Conservation (phyloP, 306 rosid genomes). For the Fragaria vesca region DNA sequence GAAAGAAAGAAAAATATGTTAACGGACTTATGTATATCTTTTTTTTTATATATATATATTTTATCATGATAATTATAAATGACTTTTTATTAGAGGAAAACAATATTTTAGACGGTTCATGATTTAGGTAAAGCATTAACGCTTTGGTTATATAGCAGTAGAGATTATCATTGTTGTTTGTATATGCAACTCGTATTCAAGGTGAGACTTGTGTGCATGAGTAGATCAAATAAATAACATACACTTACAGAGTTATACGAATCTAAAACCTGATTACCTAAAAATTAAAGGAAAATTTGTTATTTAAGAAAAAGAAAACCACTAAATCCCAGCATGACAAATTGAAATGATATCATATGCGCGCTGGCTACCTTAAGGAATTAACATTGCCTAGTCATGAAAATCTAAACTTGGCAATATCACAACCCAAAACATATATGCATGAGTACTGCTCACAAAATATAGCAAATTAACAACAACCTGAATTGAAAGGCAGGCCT, state of each 20-base stretch:
- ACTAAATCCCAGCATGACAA: neutral
- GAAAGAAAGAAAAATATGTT: no score
- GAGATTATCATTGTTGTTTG: no score
- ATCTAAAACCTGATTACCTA: neutral
- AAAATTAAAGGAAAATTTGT: neutral
- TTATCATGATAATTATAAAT: no score
- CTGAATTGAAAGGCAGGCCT: conserved; percentile 55
- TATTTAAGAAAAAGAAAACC: neutral
- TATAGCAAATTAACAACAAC: conserved; percentile 12
- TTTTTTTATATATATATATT: no score
- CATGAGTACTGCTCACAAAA: neutral
- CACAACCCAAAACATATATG: neutral
- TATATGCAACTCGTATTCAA: no score
- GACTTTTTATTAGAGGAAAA: no score
- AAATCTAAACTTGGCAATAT: conserved; percentile 4
- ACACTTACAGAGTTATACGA: neutral
- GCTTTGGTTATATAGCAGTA: no score
- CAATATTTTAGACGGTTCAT: no score
- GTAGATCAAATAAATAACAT: neutral
- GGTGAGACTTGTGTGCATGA: no score
- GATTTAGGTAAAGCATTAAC: no score
- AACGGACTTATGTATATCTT: no score
- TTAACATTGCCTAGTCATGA: neutral
- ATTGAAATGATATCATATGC: neutral
- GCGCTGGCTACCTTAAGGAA: neutral